Evolutionary conservation across 257 asterid species (phyloP).

Genomic region (Solanum bukasovii): DNA sequence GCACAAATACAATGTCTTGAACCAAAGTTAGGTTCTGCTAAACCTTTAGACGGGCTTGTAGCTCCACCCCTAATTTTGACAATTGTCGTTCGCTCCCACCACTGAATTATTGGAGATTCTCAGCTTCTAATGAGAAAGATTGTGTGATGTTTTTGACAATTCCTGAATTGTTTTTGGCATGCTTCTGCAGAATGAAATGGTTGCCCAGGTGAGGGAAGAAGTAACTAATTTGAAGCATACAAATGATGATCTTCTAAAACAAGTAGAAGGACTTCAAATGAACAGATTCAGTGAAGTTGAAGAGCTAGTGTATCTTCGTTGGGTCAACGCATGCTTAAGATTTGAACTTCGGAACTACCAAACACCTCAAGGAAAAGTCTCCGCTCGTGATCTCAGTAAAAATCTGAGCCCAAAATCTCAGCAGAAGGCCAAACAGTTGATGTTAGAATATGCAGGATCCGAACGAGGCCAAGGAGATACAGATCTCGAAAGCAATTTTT

Average conservation of each 20-base stretch:
- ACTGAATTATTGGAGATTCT: not conserved
- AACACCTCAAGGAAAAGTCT: constrained; percentile 61
- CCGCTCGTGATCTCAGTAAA: constrained; percentile 79
- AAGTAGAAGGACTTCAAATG: constrained; percentile 96
- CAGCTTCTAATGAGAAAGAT: not conserved
- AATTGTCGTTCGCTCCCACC: not conserved
- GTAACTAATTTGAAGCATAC: constrained; percentile 49
- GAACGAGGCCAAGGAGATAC: constrained; percentile 97
- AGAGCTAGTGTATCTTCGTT: constrained; percentile 95
- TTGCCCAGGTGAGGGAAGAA: constrained; percentile 71
- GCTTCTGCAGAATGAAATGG: constrained; percentile 69
- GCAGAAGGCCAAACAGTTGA: constrained; percentile 76
- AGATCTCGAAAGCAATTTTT: constrained; percentile 77
- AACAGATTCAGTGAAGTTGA: constrained; percentile 95
- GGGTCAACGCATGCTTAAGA: constrained; percentile 93
- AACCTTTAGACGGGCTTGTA: not conserved
- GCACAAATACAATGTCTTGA: not conserved
- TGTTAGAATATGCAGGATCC: constrained; percentile 89
- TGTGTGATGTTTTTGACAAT: not conserved
- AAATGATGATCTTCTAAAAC: constrained; percentile 81
- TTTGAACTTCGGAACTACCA: constrained; percentile 83
- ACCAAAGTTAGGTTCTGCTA: not conserved
- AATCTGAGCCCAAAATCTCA: constrained; percentile 86
- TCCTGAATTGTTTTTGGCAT: constrained; percentile 11
- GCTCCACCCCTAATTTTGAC: not conserved